Percentiles rank a stretch among this genome's conserved stretches.
Conservation (phyloP, 2,329 filamentous ascomycete genomes). For the Fusarium guadeloupense region DNA sequence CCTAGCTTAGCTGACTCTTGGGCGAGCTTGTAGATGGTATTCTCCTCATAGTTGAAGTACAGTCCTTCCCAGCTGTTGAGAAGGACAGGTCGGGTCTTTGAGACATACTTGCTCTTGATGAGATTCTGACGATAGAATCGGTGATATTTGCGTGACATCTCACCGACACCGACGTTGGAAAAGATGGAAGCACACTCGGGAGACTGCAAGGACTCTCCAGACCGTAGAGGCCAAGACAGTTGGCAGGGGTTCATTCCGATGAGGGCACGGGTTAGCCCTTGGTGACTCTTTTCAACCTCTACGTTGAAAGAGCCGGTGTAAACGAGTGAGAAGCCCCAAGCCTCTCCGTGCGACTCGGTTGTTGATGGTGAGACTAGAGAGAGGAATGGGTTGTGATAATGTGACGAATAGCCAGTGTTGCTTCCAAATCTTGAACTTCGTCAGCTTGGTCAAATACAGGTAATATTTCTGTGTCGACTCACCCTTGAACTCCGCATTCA, state of each 20-base stretch:
- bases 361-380: constrained; percentile 64
- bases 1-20: constrained; percentile 66
- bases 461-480: constrained; percentile 24
- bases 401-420: constrained; percentile 68
- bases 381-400: constrained; percentile 72
- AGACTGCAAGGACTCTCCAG: constrained; percentile 66
- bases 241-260: constrained; percentile 70
- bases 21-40: constrained; percentile 64
- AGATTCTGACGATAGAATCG: constrained; percentile 69
- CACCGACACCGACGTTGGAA: constrained; percentile 66
- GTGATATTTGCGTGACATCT: constrained; percentile 70
- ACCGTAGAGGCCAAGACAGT: constrained; percentile 64
- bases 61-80: constrained; percentile 75
- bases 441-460: background rate
- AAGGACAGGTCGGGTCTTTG: constrained; percentile 61
- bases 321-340: constrained; percentile 71
- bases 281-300: constrained; percentile 69
- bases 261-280: constrained; percentile 67
- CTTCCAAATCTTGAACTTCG: constrained; percentile 62
- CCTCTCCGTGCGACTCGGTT: constrained; percentile 68
- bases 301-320: constrained; percentile 71
- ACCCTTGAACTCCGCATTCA: constrained; percentile 65
- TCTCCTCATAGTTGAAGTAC: constrained; percentile 66
- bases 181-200: constrained; percentile 72
- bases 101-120: constrained; percentile 64